Base-by-base conservation (phyloP, 2,329 filamentous ascomycete genomes). In the Epichloe scottii region DNA sequence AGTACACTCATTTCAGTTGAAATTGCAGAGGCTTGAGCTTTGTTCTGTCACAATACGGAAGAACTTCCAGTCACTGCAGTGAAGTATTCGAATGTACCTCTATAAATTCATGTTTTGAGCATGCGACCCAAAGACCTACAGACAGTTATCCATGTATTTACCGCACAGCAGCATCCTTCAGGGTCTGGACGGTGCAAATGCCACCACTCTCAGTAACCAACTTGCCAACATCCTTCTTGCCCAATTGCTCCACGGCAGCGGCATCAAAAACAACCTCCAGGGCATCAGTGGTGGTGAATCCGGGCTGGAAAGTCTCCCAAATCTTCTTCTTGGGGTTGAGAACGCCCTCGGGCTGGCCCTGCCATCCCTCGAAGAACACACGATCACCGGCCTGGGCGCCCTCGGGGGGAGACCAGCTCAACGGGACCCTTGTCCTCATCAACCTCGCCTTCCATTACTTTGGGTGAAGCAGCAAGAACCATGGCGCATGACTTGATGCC, bases 291-390 rank as follows among this genome's bases (percentile, higher is more conserved):
- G 91, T 98, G 33, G 87, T 95, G 72, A 97, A 97, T 0, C 91
- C 93, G 1, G 90, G 89, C 76, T 97, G 91, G 71, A 95, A 88
- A 10, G 79, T 88, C 77, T 98, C 93, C 90, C 91, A 97, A 55
- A 97, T 75, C 83, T 97, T 97, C 83, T 97, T 98, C 84, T 98
- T 98, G 53, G 93, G 93, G 77, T 97, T 98, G 52, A 98, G 78
- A 48, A 91, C 81, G 55, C 84, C 85, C 77, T 98, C 93, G 0
- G 93, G 89, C 75, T 95, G 87, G 53, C 89, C 90, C 68, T 88
- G 78, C 84, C 88, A 98, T 46, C 93, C 93, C 66, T 97, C 87
- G 65, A 98, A 98, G 76, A 77, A 90, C 48, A 97, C 87, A 14
- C 87, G 77, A 65, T 95, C 89, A 53, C 93, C 93, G 5, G 90